A percentile compares a stretch with the other conserved stretches of the same genome.
Conservation (phyloP, 371 early-diverging fungal genomes). For the Batrachochytrium dendrobatidis region DNA sequence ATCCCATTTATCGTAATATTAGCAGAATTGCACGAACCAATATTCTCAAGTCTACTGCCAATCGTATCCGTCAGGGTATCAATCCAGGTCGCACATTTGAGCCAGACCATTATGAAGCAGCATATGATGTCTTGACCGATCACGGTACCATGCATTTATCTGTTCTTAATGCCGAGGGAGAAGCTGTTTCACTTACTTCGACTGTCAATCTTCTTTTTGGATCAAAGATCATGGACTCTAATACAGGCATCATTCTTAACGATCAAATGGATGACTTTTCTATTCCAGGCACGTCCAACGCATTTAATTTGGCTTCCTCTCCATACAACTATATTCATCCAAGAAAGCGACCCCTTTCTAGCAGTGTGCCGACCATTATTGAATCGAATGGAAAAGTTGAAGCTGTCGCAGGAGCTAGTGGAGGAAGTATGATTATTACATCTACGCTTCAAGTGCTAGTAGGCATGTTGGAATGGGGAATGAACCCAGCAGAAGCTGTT, state of each 20-base stretch:
- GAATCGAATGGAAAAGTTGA: slow-evolving; percentile 56
- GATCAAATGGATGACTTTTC: slow-evolving; percentile 98
- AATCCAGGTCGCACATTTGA: slow-evolving; percentile 38
- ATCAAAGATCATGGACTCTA: slow-evolving; percentile 82
- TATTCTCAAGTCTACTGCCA: slow-evolving; percentile 61
- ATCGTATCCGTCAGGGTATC: slow-evolving; percentile 40
- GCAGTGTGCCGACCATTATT: slow-evolving; percentile 81
- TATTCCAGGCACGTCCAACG: slow-evolving; percentile 75
- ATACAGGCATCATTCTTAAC: slow-evolving; percentile 96
- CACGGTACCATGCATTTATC: slow-evolving; percentile 98
- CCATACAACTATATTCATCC: slow-evolving; percentile 78
- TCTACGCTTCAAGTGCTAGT: slow-evolving; percentile 69
- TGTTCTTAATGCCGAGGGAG: slow-evolving; percentile 75
- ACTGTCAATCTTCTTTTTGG: slow-evolving; percentile 96
- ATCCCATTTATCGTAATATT: slow-evolving; percentile 36
- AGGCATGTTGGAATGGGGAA: slow-evolving; percentile 62
- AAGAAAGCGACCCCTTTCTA: slow-evolving; percentile 88
- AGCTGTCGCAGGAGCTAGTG: slow-evolving; percentile 84
- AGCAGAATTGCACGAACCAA: slow-evolving; percentile 38
- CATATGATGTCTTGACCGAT: slow-evolving; percentile 67
- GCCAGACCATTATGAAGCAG: slow-evolving; percentile 67
- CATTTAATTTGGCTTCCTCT: slow-evolving; percentile 77
- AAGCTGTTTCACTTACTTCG: slow-evolving; percentile 86
- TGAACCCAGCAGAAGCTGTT: slow-evolving; percentile 66
- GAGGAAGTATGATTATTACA: slow-evolving; percentile 92